Evolutionary conservation across 129 eudicot species (phyloP), one percentile per base, ranked within the genome.

Genomic region (carrot (Daucus carota)): DNA sequence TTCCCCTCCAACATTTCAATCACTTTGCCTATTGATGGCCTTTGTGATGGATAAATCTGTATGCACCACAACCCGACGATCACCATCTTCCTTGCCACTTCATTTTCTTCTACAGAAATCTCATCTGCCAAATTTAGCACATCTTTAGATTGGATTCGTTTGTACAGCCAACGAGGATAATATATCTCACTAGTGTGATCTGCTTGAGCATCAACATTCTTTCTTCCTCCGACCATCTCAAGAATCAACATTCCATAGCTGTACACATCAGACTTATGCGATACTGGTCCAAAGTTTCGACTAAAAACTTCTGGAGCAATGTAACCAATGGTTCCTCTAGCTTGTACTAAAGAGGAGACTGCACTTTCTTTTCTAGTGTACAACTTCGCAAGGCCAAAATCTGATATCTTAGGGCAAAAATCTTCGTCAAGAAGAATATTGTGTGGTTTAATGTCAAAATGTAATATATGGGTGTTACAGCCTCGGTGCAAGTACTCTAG

Each of bases 141-240:
- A 16, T 78, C 40, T 0, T 42, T 75, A 46, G 10, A 48, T 71
- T 83, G 80, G 1, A 84, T 78, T 43, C 81, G 84, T 83, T 81
- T 80, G 70, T 84, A 86, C 15, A 90, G 77, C 80, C 80, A 82
- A 50, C 88, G 75, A 1, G 89, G 92, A 78, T 84, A 87, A 73
- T 85, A 85, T 14, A 57, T 22, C 36, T 83, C 88, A 36, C 78
- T 81, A 3, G 71, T 66, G 24, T 67, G 43, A 33, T 28, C 72
- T 17, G 72, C 44, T 67, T 5, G 24, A 31, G 72, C 44, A 67
- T 67, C 12, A 6, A 33, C 72, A 34, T 67, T 67, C 43, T 67
- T 32, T 6, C 72, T 32, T 67, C 43, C 72, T 32, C 72, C 44
- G 6, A 67, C 44, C 72, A 33, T 67, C 34, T 67, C 72, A 15